Evolutionary conservation across 371 early-diverging fungal genomes (phyloP), one percentile per base, ranked within the genome.

Genomic region (Rhizopus delemar): DNA sequence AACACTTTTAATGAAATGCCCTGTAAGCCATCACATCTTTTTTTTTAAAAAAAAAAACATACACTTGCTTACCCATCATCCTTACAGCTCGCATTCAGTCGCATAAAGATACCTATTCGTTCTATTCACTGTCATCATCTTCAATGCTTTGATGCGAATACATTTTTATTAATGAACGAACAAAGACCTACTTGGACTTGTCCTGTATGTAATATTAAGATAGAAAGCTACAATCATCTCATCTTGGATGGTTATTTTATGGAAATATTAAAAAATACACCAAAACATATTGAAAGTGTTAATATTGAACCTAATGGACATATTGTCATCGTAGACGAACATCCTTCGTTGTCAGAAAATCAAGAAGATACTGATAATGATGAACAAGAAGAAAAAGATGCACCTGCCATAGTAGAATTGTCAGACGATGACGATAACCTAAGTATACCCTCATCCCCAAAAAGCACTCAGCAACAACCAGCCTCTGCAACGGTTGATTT

Each of bases 91-190:
- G 83, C 83, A 1, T 83, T 85, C 51, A 76, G 75, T 3, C 85
- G 90, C 5, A 90, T 92, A 33, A 62, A 52, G 0, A 64, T 75
- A 12, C 92, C 92, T 0, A 76, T 78, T n/a, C 82, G 89, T 49
- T 80, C 88, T 0, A 65, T 56, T 2, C 57, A 64, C 8, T 92
- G 92, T 60, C 66, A 78, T 16, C 92, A 92, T 68, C 48, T 87
- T 11, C 90, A 92, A 63, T 92, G 93, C 62, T 92, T 90, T 65
- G 93, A 92, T 56, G 84, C 81, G 5, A 68, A 61, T 8, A 82
- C 83, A 0, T 91, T 84, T 55, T 68, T 91, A 35, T 69, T 80
- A 31, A 82, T 92, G 77, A 90, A 90, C 46, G 86, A 84, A 54
- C 86, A 83, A 43, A 80, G 82, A 4, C 87, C 89, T 0, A 82